phyloP scores from a whole-genome alignment of 2,329 filamentous ascomycete genomes.

The Cordyceps pruinosa region DNA sequence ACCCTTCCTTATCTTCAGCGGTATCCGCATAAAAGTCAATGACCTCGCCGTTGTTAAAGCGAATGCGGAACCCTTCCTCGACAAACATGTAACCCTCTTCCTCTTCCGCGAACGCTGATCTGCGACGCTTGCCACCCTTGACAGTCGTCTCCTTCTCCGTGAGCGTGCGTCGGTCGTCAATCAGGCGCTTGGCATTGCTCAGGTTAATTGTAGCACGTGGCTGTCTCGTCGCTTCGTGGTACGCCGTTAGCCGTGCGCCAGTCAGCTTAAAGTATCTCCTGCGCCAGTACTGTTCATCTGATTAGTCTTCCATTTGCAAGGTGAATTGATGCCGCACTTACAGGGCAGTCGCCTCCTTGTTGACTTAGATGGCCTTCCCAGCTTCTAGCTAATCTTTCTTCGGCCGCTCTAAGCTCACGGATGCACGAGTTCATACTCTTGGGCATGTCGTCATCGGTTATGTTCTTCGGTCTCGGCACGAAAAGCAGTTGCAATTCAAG shows the following conservation, averaged over 20 bases:
- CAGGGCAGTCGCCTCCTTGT: slow-evolving; percentile 94
- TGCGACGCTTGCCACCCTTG: slow-evolving; percentile 71
- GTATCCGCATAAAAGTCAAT: slow-evolving; percentile 98
- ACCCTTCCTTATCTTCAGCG: slow-evolving; percentile 78
- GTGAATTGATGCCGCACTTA: slow-evolving; percentile 44
- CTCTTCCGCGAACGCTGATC: slow-evolving; percentile 94
- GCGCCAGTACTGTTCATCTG: slow-evolving; percentile 74
- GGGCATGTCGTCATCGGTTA: slow-evolving; percentile 91
- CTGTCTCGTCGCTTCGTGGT: slow-evolving; percentile 90
- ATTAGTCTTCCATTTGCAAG: slow-evolving; percentile 31
- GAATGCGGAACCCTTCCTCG: slow-evolving; percentile 96
- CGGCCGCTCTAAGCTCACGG: slow-evolving; percentile 84
- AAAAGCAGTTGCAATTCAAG: slow-evolving; percentile 90
- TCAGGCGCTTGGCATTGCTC: slow-evolving; percentile 83
- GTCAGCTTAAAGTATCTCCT: slow-evolving; percentile 94
- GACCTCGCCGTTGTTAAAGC: slow-evolving; percentile 95
- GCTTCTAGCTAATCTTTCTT: slow-evolving; percentile 67
- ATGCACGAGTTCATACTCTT: slow-evolving; percentile 99
- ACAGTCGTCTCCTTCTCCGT: slow-evolving; percentile 77
- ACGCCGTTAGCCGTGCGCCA: slow-evolving; percentile 87
- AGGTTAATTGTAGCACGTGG: slow-evolving; percentile 96
- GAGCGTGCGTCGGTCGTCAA: slow-evolving; percentile 81
- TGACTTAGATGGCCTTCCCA: slow-evolving; percentile 91
- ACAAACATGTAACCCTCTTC: slow-evolving; percentile 99
- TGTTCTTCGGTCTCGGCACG: slow-evolving; percentile 82